Evolutionary conservation across 257 asterid species (phyloP), one percentile per base, ranked within the genome.

Genomic region (Solanum phureja): DNA sequence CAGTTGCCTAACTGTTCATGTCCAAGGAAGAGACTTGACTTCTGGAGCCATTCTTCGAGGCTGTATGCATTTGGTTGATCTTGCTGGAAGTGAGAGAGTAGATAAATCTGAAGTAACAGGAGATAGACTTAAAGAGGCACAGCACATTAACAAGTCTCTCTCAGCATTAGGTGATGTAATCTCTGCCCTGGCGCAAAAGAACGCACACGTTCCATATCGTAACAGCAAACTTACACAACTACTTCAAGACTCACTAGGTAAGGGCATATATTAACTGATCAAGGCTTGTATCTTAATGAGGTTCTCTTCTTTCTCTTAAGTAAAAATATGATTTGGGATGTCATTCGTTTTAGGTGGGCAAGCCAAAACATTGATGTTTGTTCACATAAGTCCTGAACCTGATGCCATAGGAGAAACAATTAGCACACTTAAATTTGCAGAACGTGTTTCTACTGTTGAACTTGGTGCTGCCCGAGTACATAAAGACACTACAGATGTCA

Each of bases 1-100:
- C 90, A 97, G 99, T 87, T 97, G 99, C 89, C 91, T 97, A 87
- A 97, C 98, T 6, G 99, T 97, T 89, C 99, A 95, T 76, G 95
- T 97, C 86, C 99, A 96, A 93, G 99, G 99, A 90, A 91, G 90
- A 91, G 99, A 97, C 92, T 89, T 96, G 91, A 93, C 97, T 46
- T 89, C 99, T 40, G 98, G 99, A 87, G 87, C 85, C 40, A 85
- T 93, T 64, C 95, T 95, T 44, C 96, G 94, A 42, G 99, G 99
- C 60, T 97, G 99, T 93, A 96, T 97, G 99, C 99, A 97, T 93
- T 96, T 97, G 90, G 99, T 97, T 90, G 99, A 97, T 91, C 90
- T 97, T 68, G 99, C 99, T 1, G 99, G 99, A 91, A 97, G 99
- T 89, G 99, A 97, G 91, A 94, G 99, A 91, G 99, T 97, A n/a